A percentile compares a stretch with the other conserved stretches of the same genome.
These are phyloP conservation scores for Hibiscus syriacus DNA, from an alignment of 345 rosid genomes.

Conservation along the genomic window DNA sequence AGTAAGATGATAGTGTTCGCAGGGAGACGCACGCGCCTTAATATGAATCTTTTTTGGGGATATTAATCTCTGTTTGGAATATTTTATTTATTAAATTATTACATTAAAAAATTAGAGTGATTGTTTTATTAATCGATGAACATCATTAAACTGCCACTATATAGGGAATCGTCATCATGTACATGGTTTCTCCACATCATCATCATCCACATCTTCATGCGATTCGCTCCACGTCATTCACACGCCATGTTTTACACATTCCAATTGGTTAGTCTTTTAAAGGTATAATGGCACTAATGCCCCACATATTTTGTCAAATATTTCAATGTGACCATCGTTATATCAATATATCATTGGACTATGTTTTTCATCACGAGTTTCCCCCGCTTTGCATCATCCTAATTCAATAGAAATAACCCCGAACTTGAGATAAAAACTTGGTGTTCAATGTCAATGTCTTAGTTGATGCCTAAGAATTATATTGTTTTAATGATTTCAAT, in stretches of 20 bases:
- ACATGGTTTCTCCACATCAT: neutral
- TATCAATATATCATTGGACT: no score
- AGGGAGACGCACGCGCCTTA: neutral
- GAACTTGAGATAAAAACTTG: no score
- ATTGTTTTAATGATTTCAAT: no score
- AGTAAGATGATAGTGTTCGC: neutral
- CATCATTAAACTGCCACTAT: conserved; percentile 29
- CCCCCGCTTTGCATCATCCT: no score
- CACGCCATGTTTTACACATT: conserved; percentile 1
- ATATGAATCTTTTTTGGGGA: neutral
- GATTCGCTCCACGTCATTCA: conserved; percentile 14
- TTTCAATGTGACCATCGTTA: no score
- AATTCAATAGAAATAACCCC: no score
- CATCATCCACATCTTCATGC: neutral
- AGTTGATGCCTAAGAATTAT: no score
- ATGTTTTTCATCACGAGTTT: no score
- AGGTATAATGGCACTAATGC: no score
- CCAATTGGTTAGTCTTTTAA: neutral
- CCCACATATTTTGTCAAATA: no score
- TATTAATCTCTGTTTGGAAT: neutral
- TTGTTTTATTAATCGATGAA: neutral
- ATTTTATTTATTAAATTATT: neutral
- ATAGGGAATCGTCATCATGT: neutral
- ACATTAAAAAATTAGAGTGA: neutral
- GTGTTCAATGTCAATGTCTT: no score